Percentiles rank a stretch among this genome's conserved stretches.
phyloP scores from a whole-genome alignment of 371 early-diverging fungal species.

The Smittium mucronatum region DNA sequence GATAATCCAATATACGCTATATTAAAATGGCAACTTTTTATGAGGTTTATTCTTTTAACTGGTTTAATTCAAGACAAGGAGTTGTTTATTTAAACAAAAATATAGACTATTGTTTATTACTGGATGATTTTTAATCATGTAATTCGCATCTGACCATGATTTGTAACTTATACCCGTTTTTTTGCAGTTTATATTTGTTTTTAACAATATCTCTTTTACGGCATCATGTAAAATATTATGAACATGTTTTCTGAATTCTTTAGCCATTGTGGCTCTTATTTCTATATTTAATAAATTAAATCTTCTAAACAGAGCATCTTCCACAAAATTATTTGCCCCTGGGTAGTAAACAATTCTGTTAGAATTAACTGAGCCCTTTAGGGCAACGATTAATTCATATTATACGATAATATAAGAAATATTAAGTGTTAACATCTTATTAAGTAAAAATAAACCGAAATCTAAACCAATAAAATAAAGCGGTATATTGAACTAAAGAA shows the following conservation, averaged over 20 bases:
- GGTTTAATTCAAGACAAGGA: background rate
- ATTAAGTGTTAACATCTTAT: no score
- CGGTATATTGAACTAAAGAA: no score
- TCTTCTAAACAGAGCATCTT: background rate
- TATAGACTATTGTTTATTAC: background rate
- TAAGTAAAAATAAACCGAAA: no score
- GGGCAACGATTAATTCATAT: no score
- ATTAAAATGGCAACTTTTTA: background rate
- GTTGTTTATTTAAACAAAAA: background rate
- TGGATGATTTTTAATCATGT: background rate
- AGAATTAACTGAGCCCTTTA: no score
- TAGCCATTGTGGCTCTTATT: background rate
- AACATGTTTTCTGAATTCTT: background rate
- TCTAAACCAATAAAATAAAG: no score
- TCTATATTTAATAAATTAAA: background rate
- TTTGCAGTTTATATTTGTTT: background rate
- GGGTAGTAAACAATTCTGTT: background rate
- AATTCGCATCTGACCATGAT: background rate
- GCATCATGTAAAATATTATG: background rate
- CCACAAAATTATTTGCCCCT: background rate
- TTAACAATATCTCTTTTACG: background rate
- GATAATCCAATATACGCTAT: background rate
- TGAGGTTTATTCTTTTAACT: background rate
- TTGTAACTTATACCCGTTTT: background rate
- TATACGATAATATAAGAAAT: no score